Evolutionary conservation across 2,329 filamentous ascomycete genomes (phyloP).

Genomic region (Pseudogymnoascus sp.): DNA sequence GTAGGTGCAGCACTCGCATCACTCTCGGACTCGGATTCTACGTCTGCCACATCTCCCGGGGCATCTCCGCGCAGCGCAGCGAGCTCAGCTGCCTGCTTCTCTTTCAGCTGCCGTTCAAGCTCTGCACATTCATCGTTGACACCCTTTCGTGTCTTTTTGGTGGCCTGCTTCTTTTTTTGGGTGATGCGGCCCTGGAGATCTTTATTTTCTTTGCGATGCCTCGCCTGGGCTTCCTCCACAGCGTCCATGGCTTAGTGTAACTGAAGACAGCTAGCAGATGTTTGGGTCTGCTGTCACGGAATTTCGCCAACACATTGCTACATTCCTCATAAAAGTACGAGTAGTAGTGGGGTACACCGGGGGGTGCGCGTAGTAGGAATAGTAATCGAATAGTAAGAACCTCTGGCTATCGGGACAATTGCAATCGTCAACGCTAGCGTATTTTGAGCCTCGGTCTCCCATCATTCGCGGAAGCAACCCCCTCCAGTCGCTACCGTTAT

Average conservation of each 20-base stretch:
- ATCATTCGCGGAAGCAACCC: neutral
- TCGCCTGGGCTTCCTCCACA: conserved; percentile 70
- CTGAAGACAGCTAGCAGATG: neutral
- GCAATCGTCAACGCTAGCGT: neutral
- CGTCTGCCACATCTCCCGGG: conserved; percentile 3
- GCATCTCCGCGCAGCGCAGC: conserved; percentile 33
- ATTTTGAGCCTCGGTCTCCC: neutral
- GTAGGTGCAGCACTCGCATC: conserved; percentile 12
- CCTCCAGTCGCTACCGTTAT: neutral
- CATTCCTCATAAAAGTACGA: neutral
- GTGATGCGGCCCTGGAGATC: conserved; percentile 81
- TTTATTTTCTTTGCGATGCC: conserved; percentile 80
- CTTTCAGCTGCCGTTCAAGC: conserved; percentile 59
- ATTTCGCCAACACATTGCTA: neutral
- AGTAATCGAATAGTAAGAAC: neutral
- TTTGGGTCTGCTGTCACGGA: neutral
- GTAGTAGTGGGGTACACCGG: neutral
- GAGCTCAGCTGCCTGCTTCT: conserved; percentile 58
- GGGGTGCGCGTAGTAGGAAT: neutral
- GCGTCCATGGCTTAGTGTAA: conserved; percentile 35
- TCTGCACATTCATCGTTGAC: conserved; percentile 69
- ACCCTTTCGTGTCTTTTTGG: conserved; percentile 73
- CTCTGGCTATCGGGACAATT: neutral
- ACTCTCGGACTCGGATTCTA: neutral
- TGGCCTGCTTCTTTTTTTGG: conserved; percentile 94